A percentile compares a stretch with the other conserved stretches of the same genome.
phyloP scores from a whole-genome alignment of 768 basidiomycete genomes.

The Amanita pallidorosea region DNA sequence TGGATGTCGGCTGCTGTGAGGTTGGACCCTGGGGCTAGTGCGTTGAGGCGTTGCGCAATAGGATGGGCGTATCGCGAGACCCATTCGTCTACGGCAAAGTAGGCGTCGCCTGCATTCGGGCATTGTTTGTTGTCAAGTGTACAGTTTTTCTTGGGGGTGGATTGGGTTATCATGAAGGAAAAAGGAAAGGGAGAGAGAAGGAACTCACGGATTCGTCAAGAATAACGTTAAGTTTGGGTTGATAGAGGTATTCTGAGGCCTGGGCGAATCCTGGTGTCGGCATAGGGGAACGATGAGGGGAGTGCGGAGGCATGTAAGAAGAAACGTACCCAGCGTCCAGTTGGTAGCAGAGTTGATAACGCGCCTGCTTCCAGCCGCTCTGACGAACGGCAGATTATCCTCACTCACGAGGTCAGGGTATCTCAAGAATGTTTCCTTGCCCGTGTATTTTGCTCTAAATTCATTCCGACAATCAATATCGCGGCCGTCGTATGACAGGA shows the following conservation, averaged over 20 bases:
- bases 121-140: slow-evolving; percentile 64
- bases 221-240: slow-evolving; percentile 43
- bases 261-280: slow-evolving; percentile 41
- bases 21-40: slow-evolving; percentile 49
- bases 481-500: not conserved
- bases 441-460: slow-evolving; percentile 32
- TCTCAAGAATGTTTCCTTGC: slow-evolving; percentile 37
- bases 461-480: not conserved
- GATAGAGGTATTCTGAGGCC: slow-evolving; percentile 35
- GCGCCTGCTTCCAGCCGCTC: slow-evolving; percentile 37
- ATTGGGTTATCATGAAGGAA: not conserved
- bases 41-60: slow-evolving; percentile 50
- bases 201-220: slow-evolving; percentile 41
- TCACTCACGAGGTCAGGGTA: slow-evolving; percentile 38
- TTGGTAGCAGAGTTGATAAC: slow-evolving; percentile 60
- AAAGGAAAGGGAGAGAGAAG: not conserved
- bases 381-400: slow-evolving; percentile 37
- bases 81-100: slow-evolving; percentile 41
- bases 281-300: not conserved
- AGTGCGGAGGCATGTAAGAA: not conserved
- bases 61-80: slow-evolving; percentile 39
- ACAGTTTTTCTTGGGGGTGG: slow-evolving; percentile 38
- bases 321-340: slow-evolving; percentile 49
- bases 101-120: slow-evolving; percentile 37
- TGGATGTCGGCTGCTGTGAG: slow-evolving; percentile 44